A percentile compares a stretch with the other conserved stretches of the same genome.
These are phyloP conservation scores for Coelastrella sp. DNA, from an alignment of 139 green algal genomes.

Conservation along the genomic window DNA sequence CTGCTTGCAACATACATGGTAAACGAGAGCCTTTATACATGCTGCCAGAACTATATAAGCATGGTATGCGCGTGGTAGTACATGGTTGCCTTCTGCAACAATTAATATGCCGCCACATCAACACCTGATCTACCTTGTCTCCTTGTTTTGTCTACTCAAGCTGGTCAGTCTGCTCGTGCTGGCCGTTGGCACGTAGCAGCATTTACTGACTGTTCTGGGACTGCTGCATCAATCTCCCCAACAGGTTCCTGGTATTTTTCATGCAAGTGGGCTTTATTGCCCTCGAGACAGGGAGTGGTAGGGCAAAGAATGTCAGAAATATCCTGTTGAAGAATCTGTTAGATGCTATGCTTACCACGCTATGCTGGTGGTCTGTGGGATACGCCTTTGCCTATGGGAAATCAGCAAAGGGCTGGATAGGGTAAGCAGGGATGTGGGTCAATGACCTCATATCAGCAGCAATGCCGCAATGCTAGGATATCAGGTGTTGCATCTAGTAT, in stretches of 20 bases:
- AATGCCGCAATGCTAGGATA: neutral
- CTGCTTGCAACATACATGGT: too few relatives aligned
- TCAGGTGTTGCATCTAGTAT: too few relatives aligned
- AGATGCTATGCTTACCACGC: conserved; percentile 51
- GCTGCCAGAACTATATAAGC: too few relatives aligned
- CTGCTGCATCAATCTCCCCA: neutral
- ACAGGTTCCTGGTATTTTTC: conserved; percentile 65
- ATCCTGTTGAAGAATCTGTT: conserved; percentile 66
- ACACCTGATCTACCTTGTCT: too few relatives aligned
- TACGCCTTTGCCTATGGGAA: conserved; percentile 76
- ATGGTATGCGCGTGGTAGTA: too few relatives aligned
- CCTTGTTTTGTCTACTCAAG: too few relatives aligned
- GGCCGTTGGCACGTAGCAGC: too few relatives aligned
- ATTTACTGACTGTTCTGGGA: too few relatives aligned
- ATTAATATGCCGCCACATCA: too few relatives aligned
- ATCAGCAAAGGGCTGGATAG: conserved; percentile 60
- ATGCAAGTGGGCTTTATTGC: conserved; percentile 65
- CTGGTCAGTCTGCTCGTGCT: too few relatives aligned
- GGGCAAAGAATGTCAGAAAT: conserved; percentile 64
- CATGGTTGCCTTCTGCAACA: too few relatives aligned
- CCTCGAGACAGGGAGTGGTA: conserved; percentile 57
- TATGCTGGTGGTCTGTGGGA: conserved; percentile 74
- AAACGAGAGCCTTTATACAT: too few relatives aligned
- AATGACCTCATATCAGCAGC: neutral
- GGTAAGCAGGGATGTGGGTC: conserved; percentile 46